These are phyloP conservation scores for Apiospora phragmitis DNA, from an alignment of 2,329 filamentous ascomycete genomes.

Conservation along the genomic window DNA sequence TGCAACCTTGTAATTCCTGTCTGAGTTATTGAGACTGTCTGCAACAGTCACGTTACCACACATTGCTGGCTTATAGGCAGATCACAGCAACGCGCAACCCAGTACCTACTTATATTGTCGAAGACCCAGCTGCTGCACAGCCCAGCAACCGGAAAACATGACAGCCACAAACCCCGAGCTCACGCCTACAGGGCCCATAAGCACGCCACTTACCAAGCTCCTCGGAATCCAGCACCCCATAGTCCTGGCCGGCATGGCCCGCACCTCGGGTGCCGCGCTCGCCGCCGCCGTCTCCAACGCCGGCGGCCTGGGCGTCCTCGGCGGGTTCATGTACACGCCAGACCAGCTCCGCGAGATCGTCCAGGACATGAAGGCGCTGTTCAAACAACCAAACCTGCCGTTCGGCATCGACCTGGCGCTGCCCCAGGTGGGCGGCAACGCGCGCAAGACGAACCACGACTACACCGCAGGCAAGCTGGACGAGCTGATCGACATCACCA, in stretches of 20 bases:
- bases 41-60: not conserved
- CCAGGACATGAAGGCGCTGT: constrained; percentile 77
- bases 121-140: not conserved
- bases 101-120: not conserved
- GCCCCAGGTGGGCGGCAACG: constrained; percentile 81
- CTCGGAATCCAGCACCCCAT: constrained; percentile 86
- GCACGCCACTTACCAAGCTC: constrained; percentile 75
- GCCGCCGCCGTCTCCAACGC: constrained; percentile 88
- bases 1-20: not conserved
- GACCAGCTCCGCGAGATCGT: constrained; percentile 77
- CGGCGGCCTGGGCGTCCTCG: constrained; percentile 78
- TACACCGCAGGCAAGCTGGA: constrained; percentile 90
- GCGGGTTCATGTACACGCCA: constrained; percentile 72
- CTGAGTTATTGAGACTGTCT: not conserved
- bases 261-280: constrained; percentile 74
- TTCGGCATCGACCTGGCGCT: constrained; percentile 93
- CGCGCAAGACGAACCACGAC: constrained; percentile 91
- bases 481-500: constrained; percentile 82
- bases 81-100: not conserved
- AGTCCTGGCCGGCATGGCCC: constrained; percentile 91
- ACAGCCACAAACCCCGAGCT: constrained; percentile 14
- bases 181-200: constrained; percentile 49
- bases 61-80: not conserved
- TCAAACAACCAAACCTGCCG: constrained; percentile 67
- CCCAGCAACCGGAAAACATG: constrained; percentile 3